A percentile compares a stretch with the other conserved stretches of the same genome.
Evolutionary conservation across 768 basidiomycete species (phyloP).

Genomic region (Termitomyces sp.): DNA sequence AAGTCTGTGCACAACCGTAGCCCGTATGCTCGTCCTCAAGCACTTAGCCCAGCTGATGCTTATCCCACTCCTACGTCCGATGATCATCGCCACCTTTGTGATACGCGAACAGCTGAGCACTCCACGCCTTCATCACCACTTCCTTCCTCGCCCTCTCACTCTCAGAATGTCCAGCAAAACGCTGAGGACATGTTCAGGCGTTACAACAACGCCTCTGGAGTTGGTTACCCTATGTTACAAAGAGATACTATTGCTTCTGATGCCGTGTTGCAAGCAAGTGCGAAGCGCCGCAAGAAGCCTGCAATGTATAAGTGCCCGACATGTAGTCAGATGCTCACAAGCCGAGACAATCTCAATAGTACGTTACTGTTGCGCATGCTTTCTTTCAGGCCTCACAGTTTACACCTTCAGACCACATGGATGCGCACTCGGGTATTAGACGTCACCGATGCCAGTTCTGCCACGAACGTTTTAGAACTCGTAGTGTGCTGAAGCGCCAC

Average conservation of each 20-base stretch:
- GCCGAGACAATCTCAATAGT: conserved; percentile 15
- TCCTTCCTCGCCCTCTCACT: background rate
- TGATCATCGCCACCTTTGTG: background rate
- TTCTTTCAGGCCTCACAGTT: background rate
- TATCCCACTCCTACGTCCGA: background rate
- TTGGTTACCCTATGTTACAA: conserved; percentile 6
- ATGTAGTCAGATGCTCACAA: conserved; percentile 12
- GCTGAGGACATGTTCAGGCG: conserved; percentile 6
- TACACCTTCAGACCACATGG: conserved; percentile 8
- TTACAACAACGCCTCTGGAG: background rate
- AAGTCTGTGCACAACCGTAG: conserved; percentile 7
- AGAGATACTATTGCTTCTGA: conserved; percentile 15
- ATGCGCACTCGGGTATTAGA: conserved; percentile 11
- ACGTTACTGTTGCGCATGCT: background rate
- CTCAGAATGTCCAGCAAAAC: background rate
- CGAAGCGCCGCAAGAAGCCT: conserved; percentile 11
- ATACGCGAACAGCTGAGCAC: conserved; percentile 3
- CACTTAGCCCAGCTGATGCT: background rate
- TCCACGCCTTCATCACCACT: conserved; percentile 5
- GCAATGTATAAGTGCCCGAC: background rate
- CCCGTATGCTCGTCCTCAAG: conserved; percentile 9
- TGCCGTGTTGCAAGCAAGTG: conserved; percentile 13
- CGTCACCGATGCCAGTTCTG: conserved; percentile 11
- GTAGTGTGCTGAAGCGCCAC: conserved; percentile 15
- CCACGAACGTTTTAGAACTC: conserved; percentile 13